Percentiles rank a stretch among this genome's conserved stretches.
These are phyloP conservation scores for Pichia phayaonensis DNA, from an alignment of 805 yeast genomes.

Conservation along the genomic window DNA sequence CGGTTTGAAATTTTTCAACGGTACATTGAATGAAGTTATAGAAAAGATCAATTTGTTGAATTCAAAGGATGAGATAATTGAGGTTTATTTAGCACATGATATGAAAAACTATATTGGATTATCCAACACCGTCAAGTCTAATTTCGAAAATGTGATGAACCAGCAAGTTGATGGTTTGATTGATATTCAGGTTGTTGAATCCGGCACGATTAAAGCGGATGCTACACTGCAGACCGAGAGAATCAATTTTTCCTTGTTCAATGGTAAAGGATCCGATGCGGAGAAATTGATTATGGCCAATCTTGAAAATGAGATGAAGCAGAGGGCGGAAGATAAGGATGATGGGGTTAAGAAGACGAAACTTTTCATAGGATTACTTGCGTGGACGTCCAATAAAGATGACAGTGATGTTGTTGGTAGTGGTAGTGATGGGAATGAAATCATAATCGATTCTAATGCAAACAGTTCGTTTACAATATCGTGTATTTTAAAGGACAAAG, in stretches of 20 bases:
- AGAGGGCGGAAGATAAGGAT: conserved; percentile 18
- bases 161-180: conserved; percentile 74
- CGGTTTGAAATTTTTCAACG: conserved; percentile 20
- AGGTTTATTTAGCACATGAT: conserved; percentile 63
- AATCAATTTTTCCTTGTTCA: conserved; percentile 56
- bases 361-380: conserved; percentile 28
- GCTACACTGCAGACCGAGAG: conserved; percentile 16
- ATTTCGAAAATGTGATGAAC: conserved; percentile 55
- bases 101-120: conserved; percentile 38
- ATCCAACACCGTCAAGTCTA: conserved; percentile 37
- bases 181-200: conserved; percentile 49
- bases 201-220: conserved; percentile 28
- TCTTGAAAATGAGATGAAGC: conserved; percentile 63
- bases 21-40: conserved; percentile 31
- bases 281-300: conserved; percentile 86
- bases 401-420: conserved; percentile 5
- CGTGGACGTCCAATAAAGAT: conserved; percentile 21
- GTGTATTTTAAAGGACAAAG: conserved; percentile 66
- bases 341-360: conserved; percentile 16
- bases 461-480: conserved; percentile 65
- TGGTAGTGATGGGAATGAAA: conserved; percentile 25
- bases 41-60: conserved; percentile 24
- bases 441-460: conserved; percentile 38
- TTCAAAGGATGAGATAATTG: conserved; percentile 45
- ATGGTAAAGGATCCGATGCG: conserved; percentile 74